Evolutionary conservation across 2,329 filamentous ascomycete genomes (phyloP).

Genomic region (Fusarium nematophilum): DNA sequence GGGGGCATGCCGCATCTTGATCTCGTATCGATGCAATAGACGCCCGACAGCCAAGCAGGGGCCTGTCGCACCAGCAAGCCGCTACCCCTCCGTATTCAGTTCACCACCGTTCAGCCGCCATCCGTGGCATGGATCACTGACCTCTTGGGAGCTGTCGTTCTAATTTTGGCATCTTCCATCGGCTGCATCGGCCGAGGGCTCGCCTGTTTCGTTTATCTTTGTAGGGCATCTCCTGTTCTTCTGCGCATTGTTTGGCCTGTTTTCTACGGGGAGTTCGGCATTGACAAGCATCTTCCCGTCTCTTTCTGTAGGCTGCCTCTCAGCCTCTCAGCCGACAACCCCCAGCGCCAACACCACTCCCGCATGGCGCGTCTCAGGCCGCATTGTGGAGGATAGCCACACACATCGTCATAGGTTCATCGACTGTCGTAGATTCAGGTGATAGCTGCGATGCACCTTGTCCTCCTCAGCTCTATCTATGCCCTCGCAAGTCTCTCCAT

Average conservation of each 20-base stretch:
- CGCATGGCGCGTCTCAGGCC: slow-evolving; percentile 31
- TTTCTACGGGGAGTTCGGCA: not conserved
- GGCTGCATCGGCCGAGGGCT: not conserved
- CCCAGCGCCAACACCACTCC: slow-evolving; percentile 23
- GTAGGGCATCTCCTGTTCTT: not conserved
- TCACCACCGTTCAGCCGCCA: slow-evolving; percentile 28
- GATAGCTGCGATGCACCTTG: slow-evolving; percentile 4
- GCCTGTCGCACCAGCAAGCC: slow-evolving; percentile 38
- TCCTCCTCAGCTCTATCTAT: not conserved
- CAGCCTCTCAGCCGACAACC: slow-evolving; percentile 7
- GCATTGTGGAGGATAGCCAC: slow-evolving; percentile 4
- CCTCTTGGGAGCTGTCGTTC: slow-evolving; percentile 1
- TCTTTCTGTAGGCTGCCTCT: slow-evolving; percentile 17
- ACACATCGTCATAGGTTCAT: not conserved
- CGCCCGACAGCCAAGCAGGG: slow-evolving; percentile 28
- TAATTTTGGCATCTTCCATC: slow-evolving; percentile 27
- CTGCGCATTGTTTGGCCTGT: not conserved
- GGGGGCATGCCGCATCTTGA: not conserved
- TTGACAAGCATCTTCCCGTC: no score
- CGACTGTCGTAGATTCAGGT: slow-evolving; percentile 20
- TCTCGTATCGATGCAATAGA: slow-evolving; percentile 13
- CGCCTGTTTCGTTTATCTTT: slow-evolving; percentile 4
- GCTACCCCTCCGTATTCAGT: slow-evolving; percentile 27
- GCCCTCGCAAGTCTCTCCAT: no score
- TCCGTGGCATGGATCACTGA: no score